A percentile compares a stretch with the other conserved stretches of the same genome.
Evolutionary conservation across 2,329 filamentous ascomycete genomes (phyloP).

Genomic region (Colletotrichum sp.): DNA sequence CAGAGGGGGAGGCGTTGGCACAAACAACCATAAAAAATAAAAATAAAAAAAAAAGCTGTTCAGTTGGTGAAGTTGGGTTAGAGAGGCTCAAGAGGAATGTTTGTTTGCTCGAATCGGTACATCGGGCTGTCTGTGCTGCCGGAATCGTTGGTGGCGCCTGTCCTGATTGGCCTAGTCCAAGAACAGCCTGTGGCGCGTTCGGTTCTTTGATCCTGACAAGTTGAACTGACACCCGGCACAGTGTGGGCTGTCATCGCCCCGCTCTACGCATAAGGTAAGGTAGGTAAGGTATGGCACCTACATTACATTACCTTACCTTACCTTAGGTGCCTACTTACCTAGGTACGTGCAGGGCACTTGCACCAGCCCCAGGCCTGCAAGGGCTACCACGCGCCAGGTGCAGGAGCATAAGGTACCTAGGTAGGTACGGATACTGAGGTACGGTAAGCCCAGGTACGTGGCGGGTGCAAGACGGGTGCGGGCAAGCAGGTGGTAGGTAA

Average conservation of each 20-base stretch:
- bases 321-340: neutral
- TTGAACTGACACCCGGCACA: neutral
- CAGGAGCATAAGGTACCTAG: neutral
- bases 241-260: neutral
- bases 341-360: neutral
- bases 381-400: neutral
- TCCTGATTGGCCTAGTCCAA: constrained; percentile 14
- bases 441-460: neutral
- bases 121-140: constrained; percentile 2
- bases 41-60: neutral
- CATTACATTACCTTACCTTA: neutral
- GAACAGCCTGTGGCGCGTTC: constrained; percentile 11
- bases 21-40: no score
- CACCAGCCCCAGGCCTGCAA: neutral
- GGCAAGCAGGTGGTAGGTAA: neutral
- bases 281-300: neutral
- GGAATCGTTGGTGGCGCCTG: constrained; percentile 18
- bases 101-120: constrained; percentile 6
- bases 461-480: neutral
- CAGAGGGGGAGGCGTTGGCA: neutral
- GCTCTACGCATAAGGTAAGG: neutral
- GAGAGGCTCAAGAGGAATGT: neutral
- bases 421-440: neutral
- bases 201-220: neutral
- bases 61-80: neutral